These are phyloP conservation scores for Fragaria vesca DNA, from an alignment of 306 rosid species.

Conservation along the genomic window DNA sequence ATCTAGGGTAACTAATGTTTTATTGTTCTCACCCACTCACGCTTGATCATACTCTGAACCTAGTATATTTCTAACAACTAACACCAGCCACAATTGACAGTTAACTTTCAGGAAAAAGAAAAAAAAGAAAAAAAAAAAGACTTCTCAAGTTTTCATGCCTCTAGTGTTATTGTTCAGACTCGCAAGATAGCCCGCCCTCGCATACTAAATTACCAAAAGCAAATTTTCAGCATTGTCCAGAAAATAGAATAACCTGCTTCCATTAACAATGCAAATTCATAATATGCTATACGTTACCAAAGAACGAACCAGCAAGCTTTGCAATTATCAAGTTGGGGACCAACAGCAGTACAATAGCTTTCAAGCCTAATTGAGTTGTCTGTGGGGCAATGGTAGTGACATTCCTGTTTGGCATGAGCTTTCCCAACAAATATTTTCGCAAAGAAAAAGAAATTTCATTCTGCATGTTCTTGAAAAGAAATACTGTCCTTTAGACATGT, in stretches of 20 bases:
- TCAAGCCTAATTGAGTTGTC: slow-evolving; percentile 37
- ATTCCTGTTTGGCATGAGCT: slow-evolving; percentile 38
- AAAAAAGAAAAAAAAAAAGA: no score
- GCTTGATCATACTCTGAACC: background rate
- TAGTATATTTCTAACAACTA: background rate
- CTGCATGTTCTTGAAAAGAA: slow-evolving; percentile 58
- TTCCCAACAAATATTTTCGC: slow-evolving; percentile 44
- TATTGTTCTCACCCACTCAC: background rate
- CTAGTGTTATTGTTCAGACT: background rate
- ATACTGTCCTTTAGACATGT: slow-evolving; percentile 50
- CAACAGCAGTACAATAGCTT: slow-evolving; percentile 38
- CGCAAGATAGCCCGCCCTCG: background rate
- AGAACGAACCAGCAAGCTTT: background rate
- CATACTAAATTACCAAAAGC: background rate
- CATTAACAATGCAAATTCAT: slow-evolving; percentile 19
- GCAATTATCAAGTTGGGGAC: slow-evolving; percentile 41
- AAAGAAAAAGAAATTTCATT: slow-evolving; percentile 39
- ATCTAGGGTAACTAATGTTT: no score
- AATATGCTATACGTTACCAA: slow-evolving; percentile 1
- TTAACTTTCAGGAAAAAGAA: background rate
- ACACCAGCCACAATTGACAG: background rate
- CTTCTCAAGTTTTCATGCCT: background rate
- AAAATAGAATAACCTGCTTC: slow-evolving; percentile 24
- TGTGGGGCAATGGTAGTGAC: slow-evolving; percentile 35
- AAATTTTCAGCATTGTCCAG: slow-evolving; percentile 14